Percentiles rank a stretch among this genome's conserved stretches.
Evolutionary conservation across 176 grass and related monocot species (phyloP).

Genomic region (Cocos nucifera): DNA sequence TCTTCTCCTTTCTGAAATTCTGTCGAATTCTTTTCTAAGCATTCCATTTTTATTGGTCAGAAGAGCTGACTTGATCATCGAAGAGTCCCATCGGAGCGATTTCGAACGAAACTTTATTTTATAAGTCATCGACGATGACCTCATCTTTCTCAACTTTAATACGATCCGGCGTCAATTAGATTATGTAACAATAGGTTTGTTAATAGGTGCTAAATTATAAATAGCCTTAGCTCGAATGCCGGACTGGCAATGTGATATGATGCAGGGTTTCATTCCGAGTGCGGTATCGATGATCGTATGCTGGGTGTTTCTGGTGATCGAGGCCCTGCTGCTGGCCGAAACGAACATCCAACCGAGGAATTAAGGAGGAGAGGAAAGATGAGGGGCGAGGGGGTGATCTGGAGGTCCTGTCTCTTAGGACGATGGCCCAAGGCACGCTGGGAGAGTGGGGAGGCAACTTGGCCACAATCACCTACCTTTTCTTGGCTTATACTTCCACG

Average conservation of each 20-base stretch:
- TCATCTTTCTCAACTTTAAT: too few relatives aligned
- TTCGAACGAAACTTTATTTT: too few relatives aligned
- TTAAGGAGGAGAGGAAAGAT: slow-evolving; percentile 34
- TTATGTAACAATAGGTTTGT: too few relatives aligned
- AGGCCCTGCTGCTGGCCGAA: slow-evolving; percentile 60
- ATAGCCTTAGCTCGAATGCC: too few relatives aligned
- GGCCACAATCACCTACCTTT: slow-evolving; percentile 51
- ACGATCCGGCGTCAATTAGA: too few relatives aligned
- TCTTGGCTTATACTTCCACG: slow-evolving; percentile 68
- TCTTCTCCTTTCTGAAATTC: too few relatives aligned
- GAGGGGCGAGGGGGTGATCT: not conserved
- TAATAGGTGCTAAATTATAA: too few relatives aligned
- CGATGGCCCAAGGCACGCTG: slow-evolving; percentile 72
- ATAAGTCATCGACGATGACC: too few relatives aligned
- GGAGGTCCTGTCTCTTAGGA: slow-evolving; percentile 63
- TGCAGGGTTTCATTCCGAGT: slow-evolving; percentile 70
- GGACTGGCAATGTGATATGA: not conserved
- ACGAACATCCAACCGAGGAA: slow-evolving; percentile 50
- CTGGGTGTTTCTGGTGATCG: slow-evolving; percentile 56
- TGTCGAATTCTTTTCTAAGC: too few relatives aligned
- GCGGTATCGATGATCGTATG: slow-evolving; percentile 55
- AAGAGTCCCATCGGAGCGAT: too few relatives aligned
- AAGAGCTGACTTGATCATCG: too few relatives aligned
- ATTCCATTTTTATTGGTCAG: too few relatives aligned
- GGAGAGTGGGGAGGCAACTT: slow-evolving; percentile 71